Evolutionary conservation across 176 grass and related monocot genomes (phyloP).

Genomic region (Aegilops tauschii): DNA sequence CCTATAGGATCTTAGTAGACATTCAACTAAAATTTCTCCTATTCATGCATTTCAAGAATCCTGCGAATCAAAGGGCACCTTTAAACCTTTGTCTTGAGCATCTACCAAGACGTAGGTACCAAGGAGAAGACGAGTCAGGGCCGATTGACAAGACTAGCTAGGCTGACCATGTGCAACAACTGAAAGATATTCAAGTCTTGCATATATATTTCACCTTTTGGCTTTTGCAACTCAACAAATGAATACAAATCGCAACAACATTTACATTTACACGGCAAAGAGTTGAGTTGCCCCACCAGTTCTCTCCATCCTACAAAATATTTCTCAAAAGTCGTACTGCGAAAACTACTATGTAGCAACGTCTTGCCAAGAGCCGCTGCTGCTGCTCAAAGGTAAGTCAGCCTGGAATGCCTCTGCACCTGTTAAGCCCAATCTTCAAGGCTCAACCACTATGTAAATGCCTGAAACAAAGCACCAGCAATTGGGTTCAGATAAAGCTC

Average conservation of each 20-base stretch:
- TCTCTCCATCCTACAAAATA: conserved; percentile 35
- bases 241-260: conserved; percentile 24
- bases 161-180: not conserved
- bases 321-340: not conserved
- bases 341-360: conserved; percentile 3
- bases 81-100: not conserved
- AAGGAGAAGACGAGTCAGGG: too few relatives aligned
- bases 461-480: conserved; percentile 27
- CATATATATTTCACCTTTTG: conserved; percentile 9
- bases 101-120: not conserved
- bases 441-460: conserved; percentile 44
- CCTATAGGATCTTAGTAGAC: too few relatives aligned
- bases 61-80: too few relatives aligned
- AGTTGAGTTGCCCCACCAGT: conserved; percentile 13
- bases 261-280: conserved; percentile 24
- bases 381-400: conserved; percentile 1
- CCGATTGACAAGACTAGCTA: too few relatives aligned
- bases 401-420: conserved; percentile 16
- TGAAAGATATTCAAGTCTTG: not conserved
- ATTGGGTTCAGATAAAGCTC: not conserved
- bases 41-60: too few relatives aligned
- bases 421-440: conserved; percentile 30
- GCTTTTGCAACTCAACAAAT: conserved; percentile 39
- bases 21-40: too few relatives aligned
- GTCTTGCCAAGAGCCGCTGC: conserved; percentile 8